Evolutionary conservation across 2,329 filamentous ascomycete genomes (phyloP), one percentile per base, ranked within the genome.

Genomic region (Apiospora malaysiana): DNA sequence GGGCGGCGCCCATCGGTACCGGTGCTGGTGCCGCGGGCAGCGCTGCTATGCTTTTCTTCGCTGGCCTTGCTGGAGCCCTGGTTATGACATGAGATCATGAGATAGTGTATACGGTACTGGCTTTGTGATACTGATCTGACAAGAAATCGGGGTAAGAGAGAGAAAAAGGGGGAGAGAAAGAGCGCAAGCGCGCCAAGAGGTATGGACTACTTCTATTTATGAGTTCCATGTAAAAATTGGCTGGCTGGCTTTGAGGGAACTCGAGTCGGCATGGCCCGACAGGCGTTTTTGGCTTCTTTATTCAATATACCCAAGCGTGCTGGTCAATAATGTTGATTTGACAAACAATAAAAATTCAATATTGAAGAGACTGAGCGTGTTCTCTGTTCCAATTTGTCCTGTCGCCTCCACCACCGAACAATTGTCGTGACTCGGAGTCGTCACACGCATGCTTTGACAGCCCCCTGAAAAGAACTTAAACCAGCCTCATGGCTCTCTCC

Each of bases 231-330:
- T 37, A 40, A 10, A 40, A 40, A 40, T 40, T 63, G 56, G 18
- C 56, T 37, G 32, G 56, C 32, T 40, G 32, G 27, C 51, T 59
- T 6, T 37, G 32, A 18, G 56, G 18, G 18, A 32, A 27, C 49
- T 63, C 21, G 10, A 63, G 32, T 40, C 32, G 56, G 32, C 56
- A 63, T 14, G 56, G 56, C 32, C 56, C 56, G 56, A 63, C 32
- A 9, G 56, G 56, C 56, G 56, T 63, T 63, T 40, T 40, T 63
- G 32, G 56, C 56, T 40, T 63, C 18, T 21, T 40, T 40, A 63
- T n/a, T 63, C 56, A 63, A 40, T 63, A 63, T 63, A 63, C 56
- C 56, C 56, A 63, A 63, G 56, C 56, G 56, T 63, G 21, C 32
- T 40, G 56, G 56, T 63, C 56, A 40, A 23, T 63, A 40, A 23